Evolutionary conservation across 345 rosid species (phyloP).

Genomic region (Camelina laxa): DNA sequence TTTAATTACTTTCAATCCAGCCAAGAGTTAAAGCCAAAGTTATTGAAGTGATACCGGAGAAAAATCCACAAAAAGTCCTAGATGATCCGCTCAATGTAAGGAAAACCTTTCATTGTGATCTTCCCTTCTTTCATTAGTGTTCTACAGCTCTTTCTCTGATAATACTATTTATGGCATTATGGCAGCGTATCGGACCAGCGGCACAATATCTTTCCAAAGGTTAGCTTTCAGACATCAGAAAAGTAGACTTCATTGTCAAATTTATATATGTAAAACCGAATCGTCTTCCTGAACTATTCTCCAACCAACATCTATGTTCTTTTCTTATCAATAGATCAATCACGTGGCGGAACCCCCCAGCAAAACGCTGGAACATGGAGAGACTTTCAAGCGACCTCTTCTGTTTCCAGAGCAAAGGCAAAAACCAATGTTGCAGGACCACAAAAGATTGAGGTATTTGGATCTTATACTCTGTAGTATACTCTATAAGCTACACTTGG

Average conservation of each 20-base stretch:
- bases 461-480: background rate
- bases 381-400: constrained; percentile 22
- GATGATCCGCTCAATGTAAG: constrained; percentile 53
- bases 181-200: constrained; percentile 56
- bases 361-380: constrained; percentile 32
- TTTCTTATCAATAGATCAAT: constrained; percentile 24
- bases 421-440: constrained; percentile 19
- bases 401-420: constrained; percentile 20
- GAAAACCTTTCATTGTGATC: background rate
- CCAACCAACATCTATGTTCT: constrained; percentile 15
- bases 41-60: constrained; percentile 45
- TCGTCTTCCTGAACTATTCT: constrained; percentile 7
- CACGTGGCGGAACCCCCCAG: constrained; percentile 1
- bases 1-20: constrained; percentile 29
- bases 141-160: constrained; percentile 3
- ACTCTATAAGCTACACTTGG: constrained; percentile 3
- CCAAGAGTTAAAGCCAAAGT: constrained; percentile 35
- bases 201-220: constrained; percentile 52
- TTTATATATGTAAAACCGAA: background rate
- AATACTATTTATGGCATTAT: constrained; percentile 34
- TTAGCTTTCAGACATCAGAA: constrained; percentile 41
- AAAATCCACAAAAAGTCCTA: constrained; percentile 39
- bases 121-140: constrained; percentile 8
- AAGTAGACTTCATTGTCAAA: constrained; percentile 10
- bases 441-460: constrained; percentile 40